Evolutionary conservation across 1,284 basidiomycete species (phyloP).

Genomic region (Coriolopsis trogii): DNA sequence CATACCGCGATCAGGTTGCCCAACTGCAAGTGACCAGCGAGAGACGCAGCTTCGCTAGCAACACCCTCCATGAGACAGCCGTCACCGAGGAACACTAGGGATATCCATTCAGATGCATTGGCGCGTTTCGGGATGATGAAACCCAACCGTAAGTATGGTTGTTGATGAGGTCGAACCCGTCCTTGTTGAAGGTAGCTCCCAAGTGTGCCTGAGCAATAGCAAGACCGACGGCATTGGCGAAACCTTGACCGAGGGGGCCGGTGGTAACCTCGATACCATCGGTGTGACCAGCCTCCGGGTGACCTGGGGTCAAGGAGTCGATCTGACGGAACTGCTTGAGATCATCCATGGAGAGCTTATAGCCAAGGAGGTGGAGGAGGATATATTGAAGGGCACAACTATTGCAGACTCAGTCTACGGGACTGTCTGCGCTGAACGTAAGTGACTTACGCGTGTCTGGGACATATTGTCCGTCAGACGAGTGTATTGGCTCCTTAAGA

Average conservation of each 20-base stretch:
- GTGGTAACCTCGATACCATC: slow-evolving; percentile 97
- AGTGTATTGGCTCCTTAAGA: too few relatives aligned
- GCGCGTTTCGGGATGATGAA: neutral
- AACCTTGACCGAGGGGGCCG: slow-evolving; percentile 93
- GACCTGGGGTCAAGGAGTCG: slow-evolving; percentile 88
- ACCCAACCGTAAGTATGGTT: slow-evolving; percentile 86
- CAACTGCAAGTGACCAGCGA: slow-evolving; percentile 92
- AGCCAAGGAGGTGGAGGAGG: slow-evolving; percentile 82
- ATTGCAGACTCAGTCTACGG: neutral
- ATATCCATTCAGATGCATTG: slow-evolving; percentile 12
- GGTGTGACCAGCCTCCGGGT: slow-evolving; percentile 88
- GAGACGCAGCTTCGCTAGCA: slow-evolving; percentile 86
- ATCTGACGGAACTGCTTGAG: slow-evolving; percentile 87
- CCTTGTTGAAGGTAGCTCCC: slow-evolving; percentile 88
- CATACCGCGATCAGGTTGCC: slow-evolving; percentile 87
- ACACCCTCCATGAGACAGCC: slow-evolving; percentile 98
- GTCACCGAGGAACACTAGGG: slow-evolving; percentile 87
- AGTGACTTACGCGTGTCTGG: slow-evolving; percentile 69
- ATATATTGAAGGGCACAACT: slow-evolving; percentile 89
- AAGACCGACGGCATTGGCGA: slow-evolving; percentile 91
- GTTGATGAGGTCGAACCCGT: slow-evolving; percentile 82
- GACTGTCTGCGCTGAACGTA: neutral
- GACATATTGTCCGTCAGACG: too few relatives aligned
- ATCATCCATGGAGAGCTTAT: slow-evolving; percentile 84
- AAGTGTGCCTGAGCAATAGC: slow-evolving; percentile 93